Percentiles rank a stretch among this genome's conserved stretches.
Evolutionary conservation across 306 rosid genomes (phyloP).

Genomic region (Parietaria judaica): DNA sequence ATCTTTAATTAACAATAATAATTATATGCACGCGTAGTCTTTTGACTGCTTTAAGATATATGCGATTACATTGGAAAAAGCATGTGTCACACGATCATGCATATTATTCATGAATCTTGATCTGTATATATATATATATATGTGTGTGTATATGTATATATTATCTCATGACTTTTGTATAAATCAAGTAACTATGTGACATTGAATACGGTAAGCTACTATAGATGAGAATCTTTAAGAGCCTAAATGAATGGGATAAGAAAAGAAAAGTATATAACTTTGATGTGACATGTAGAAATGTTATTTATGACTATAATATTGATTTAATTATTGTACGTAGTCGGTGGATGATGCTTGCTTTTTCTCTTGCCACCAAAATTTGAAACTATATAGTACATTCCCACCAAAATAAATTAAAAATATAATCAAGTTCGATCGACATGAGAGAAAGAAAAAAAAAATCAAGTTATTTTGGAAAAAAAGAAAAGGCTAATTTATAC

Average conservation of each 20-base stretch:
- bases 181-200: too few relatives aligned
- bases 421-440: background rate
- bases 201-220: too few relatives aligned
- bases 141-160: background rate
- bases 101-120: background rate
- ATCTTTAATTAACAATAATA: too few relatives aligned
- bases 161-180: background rate
- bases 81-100: background rate
- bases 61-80: slow-evolving; percentile 3
- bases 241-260: background rate
- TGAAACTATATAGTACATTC: background rate
- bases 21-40: background rate
- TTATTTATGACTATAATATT: background rate
- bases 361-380: slow-evolving; percentile 17
- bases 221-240: background rate
- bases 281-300: slow-evolving; percentile 9
- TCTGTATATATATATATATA: background rate
- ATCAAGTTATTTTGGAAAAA: background rate
- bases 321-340: background rate
- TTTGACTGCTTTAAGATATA: slow-evolving; percentile 2
- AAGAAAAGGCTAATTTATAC: too few relatives aligned
- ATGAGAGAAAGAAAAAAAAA: background rate
- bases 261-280: background rate
- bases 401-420: background rate
- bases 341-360: slow-evolving; percentile 20